Evolutionary conservation across 2,329 filamentous ascomycete species (phyloP).

Genomic region (Penicillium frequentans): DNA sequence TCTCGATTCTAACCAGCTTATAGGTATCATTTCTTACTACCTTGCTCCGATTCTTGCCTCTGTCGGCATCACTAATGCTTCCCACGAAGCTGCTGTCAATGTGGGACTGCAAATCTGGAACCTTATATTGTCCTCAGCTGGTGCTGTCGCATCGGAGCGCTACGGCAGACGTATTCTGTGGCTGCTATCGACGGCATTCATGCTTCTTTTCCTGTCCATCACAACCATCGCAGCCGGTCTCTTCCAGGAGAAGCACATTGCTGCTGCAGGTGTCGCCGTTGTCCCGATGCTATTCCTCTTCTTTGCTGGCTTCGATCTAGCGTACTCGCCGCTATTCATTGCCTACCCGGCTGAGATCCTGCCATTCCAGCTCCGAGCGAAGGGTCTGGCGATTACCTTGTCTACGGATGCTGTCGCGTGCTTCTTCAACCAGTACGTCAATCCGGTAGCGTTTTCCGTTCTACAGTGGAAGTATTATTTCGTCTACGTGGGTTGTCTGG

Average conservation of each 20-base stretch:
- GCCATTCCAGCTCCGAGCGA: conserved; percentile 38
- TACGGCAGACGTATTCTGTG: conserved; percentile 24
- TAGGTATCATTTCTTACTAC: conserved; percentile 35
- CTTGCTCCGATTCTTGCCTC: conserved; percentile 39
- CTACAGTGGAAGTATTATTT: conserved; percentile 46
- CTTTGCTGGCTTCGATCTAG: conserved; percentile 31
- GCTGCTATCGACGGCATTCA: conserved; percentile 18
- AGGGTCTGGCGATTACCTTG: conserved; percentile 32
- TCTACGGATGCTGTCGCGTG: conserved; percentile 27
- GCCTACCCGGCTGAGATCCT: conserved; percentile 33
- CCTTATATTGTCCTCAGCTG: conserved; percentile 18
- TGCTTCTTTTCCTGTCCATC: conserved; percentile 24
- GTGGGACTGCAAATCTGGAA: conserved; percentile 24
- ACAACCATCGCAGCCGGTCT: conserved; percentile 22
- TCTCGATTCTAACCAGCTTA: not conserved
- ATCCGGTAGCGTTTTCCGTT: conserved; percentile 41
- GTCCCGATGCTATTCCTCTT: conserved; percentile 38
- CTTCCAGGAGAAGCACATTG: conserved; percentile 21
- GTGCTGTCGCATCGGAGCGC: conserved; percentile 22
- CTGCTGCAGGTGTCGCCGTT: conserved; percentile 29
- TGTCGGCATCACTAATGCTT: conserved; percentile 26
- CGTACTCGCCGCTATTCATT: conserved; percentile 27
- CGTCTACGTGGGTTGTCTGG: conserved; percentile 40
- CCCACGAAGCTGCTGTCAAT: conserved; percentile 27
- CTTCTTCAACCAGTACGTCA: conserved; percentile 45